Conservation (phyloP, 495 filamentous ascomycete species). For the Penicillium turbatum region DNA sequence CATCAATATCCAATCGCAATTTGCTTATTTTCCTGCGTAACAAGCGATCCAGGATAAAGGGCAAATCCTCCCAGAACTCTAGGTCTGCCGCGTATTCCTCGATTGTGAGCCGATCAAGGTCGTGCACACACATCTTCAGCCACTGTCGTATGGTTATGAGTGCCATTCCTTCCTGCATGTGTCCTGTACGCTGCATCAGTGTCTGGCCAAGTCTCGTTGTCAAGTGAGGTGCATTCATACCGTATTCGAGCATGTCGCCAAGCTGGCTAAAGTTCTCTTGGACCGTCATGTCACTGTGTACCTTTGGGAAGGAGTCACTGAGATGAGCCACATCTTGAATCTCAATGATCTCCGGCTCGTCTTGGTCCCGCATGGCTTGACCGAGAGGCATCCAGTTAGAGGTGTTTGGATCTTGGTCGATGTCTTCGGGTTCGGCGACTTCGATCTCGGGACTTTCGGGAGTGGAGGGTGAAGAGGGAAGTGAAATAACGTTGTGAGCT, state of each 20-base stretch:
- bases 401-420: slow-evolving; percentile 43
- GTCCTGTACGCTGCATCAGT: slow-evolving; percentile 23
- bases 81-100: slow-evolving; percentile 32
- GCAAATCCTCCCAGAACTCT: slow-evolving; percentile 53
- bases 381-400: slow-evolving; percentile 45
- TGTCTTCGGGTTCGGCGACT: slow-evolving; percentile 53
- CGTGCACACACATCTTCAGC: slow-evolving; percentile 31
- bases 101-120: slow-evolving; percentile 28
- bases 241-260: slow-evolving; percentile 39
- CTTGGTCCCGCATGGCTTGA: slow-evolving; percentile 30
- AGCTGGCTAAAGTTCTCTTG: slow-evolving; percentile 40
- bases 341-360: slow-evolving; percentile 34
- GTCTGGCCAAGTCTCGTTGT: not conserved
- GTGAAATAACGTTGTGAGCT: slow-evolving; percentile 37
- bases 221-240: slow-evolving; percentile 25
- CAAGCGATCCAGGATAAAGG: slow-evolving; percentile 39
- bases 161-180: slow-evolving; percentile 23
- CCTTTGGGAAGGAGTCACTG: slow-evolving; percentile 34
- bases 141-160: slow-evolving; percentile 32
- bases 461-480: slow-evolving; percentile 44
- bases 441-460: slow-evolving; percentile 49
- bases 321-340: slow-evolving; percentile 28
- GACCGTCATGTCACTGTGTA: slow-evolving; percentile 21
- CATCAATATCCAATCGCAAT: slow-evolving; percentile 25
- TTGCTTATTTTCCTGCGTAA: slow-evolving; percentile 34